Conservation (phyloP, 75 land plant genomes). For the Sequoia sempervirens region DNA sequence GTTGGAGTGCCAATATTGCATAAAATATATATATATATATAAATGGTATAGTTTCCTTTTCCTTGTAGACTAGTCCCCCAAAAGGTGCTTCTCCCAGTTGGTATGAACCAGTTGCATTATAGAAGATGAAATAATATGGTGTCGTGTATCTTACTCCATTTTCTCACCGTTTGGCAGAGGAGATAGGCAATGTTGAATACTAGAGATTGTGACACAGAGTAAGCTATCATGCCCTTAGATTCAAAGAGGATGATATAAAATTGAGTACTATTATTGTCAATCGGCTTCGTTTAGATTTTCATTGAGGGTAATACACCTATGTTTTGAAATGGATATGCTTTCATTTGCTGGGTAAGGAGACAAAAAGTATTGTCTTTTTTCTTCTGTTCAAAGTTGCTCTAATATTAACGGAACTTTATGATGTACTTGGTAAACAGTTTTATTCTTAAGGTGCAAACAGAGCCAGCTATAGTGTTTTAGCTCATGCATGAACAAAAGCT, state of each 20-base stretch:
- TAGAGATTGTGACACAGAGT: constrained; percentile 86
- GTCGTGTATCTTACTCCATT: constrained; percentile 94
- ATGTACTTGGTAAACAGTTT: background rate
- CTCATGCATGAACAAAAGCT: background rate
- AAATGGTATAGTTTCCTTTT: background rate
- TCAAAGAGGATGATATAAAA: constrained; percentile 78
- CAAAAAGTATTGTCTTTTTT: background rate
- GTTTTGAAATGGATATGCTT: constrained; percentile 98
- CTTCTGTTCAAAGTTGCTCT: background rate
- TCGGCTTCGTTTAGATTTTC: constrained; percentile 76
- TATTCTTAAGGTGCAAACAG: background rate
- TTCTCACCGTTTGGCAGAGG: constrained; percentile 93
- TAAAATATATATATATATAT: background rate
- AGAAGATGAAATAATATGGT: constrained; percentile 91
- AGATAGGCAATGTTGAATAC: constrained; percentile 78
- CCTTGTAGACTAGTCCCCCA: constrained; percentile 64
- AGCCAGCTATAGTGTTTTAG: background rate
- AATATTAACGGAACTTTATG: background rate
- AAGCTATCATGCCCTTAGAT: constrained; percentile 88
- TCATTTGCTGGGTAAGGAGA: constrained; percentile 90
- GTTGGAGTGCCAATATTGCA: background rate
- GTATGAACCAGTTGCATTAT: constrained; percentile 77
- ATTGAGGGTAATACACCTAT: constrained; percentile 95
- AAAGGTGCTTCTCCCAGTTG: constrained; percentile 83
- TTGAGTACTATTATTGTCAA: constrained; percentile 65